A percentile compares a stretch with the other conserved stretches of the same genome.
Conservation (phyloP, 805 yeast species). For the Candida fluviatilis region DNA sequence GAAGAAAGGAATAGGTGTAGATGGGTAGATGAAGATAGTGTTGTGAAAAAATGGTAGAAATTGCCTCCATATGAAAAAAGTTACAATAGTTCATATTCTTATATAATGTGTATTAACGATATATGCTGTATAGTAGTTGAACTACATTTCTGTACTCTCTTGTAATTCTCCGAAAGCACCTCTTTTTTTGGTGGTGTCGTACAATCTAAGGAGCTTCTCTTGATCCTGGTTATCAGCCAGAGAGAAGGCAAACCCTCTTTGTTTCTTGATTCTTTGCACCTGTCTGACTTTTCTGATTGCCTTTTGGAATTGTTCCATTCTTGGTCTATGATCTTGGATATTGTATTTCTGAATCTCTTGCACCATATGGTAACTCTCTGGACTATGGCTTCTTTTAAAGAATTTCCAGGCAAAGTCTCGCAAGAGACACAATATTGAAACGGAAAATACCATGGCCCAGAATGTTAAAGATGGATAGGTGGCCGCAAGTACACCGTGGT, state of each 20-base stretch:
- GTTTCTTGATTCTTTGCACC: slow-evolving; percentile 96
- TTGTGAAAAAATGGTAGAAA: too few species aligned
- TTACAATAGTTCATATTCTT: too few species aligned
- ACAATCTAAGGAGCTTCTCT: slow-evolving; percentile 85
- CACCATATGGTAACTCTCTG: slow-evolving; percentile 90
- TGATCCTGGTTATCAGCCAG: slow-evolving; percentile 90
- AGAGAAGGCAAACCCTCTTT: slow-evolving; percentile 97
- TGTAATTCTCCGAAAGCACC: slow-evolving; percentile 60
- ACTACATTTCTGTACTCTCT: slow-evolving; percentile 21
- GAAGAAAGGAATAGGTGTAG: too few species aligned
- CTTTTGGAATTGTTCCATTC: slow-evolving; percentile 93
- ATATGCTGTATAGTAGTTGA: too few species aligned
- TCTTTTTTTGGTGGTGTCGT: slow-evolving; percentile 86
- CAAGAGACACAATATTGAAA: slow-evolving; percentile 72
- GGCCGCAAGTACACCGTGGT: slow-evolving; percentile 71
- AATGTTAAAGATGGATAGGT: slow-evolving; percentile 74
- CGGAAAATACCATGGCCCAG: slow-evolving; percentile 77
- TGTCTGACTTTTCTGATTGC: slow-evolving; percentile 97
- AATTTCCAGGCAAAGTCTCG: slow-evolving; percentile 95
- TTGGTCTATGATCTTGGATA: slow-evolving; percentile 90
- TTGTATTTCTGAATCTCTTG: slow-evolving; percentile 96
- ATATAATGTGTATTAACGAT: too few species aligned
- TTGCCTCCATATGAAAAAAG: too few species aligned
- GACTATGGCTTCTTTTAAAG: slow-evolving; percentile 85
- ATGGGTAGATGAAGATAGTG: too few species aligned